phyloP scores from a whole-genome alignment of 192 early-diverging fungal species.

The Coemansia sp. region DNA sequence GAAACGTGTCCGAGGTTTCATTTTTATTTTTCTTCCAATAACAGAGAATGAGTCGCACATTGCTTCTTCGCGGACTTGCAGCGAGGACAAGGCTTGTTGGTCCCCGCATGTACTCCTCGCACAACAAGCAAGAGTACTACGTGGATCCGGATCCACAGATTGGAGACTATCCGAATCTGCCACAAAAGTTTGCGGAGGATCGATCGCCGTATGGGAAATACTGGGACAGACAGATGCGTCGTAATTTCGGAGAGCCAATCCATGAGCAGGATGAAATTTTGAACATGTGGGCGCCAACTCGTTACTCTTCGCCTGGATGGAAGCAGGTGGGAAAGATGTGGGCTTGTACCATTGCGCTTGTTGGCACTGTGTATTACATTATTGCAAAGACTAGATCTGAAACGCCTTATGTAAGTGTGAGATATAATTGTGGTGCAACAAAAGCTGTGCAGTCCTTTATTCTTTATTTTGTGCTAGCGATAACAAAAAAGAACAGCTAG shows the following conservation, averaged over 20 bases:
- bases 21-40: background rate
- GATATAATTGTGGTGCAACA: background rate
- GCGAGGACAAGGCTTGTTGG: background rate
- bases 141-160: slow-evolving; percentile 69
- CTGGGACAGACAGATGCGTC: slow-evolving; percentile 72
- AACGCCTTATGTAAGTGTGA: slow-evolving; percentile 57
- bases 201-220: slow-evolving; percentile 63
- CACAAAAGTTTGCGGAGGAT: slow-evolving; percentile 61
- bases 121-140: slow-evolving; percentile 43
- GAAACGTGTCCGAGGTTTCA: background rate
- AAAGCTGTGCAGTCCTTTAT: too few relatives aligned
- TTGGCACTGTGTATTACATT: slow-evolving; percentile 58
- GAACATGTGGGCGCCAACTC: slow-evolving; percentile 69
- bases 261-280: slow-evolving; percentile 72
- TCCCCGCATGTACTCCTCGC: slow-evolving; percentile 13
- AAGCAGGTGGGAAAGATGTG: slow-evolving; percentile 62
- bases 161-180: slow-evolving; percentile 75
- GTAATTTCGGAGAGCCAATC: slow-evolving; percentile 75
- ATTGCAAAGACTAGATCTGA: slow-evolving; percentile 58
- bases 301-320: slow-evolving; percentile 57
- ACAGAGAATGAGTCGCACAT: slow-evolving; percentile 40
- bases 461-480: background rate
- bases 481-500: background rate
- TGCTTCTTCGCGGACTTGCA: background rate
- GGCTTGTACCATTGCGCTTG: slow-evolving; percentile 54